Percentiles rank a stretch among this genome's conserved stretches.
Conservation (phyloP, 352 stramenopile genomes). For the Albugo candida region DNA sequence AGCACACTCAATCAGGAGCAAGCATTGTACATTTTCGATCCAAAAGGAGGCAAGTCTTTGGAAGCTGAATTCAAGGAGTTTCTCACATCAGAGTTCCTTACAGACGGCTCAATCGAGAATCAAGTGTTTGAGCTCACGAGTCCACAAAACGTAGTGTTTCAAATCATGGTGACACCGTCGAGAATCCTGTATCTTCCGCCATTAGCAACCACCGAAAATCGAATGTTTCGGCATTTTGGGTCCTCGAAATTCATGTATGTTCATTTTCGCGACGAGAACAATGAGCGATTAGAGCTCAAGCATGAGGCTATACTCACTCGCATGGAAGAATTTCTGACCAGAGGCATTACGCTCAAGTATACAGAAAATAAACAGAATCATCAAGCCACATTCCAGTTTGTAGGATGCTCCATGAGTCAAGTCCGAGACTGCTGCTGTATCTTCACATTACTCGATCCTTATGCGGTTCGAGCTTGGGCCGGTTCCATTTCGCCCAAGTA, state of each 20-base stretch:
- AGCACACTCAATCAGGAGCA: slow-evolving; percentile 20
- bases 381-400: slow-evolving; percentile 23
- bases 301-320: slow-evolving; percentile 15
- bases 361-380: slow-evolving; percentile 5
- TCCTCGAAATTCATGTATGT: slow-evolving; percentile 65
- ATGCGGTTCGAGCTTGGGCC: slow-evolving; percentile 28
- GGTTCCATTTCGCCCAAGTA: slow-evolving; percentile 30
- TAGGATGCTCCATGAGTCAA: slow-evolving; percentile 58
- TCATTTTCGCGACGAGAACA: slow-evolving; percentile 68
- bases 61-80: slow-evolving; percentile 17
- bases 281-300: slow-evolving; percentile 40
- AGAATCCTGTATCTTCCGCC: slow-evolving; percentile 41
- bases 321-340: slow-evolving; percentile 12
- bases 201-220: slow-evolving; percentile 28
- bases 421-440: slow-evolving; percentile 47
- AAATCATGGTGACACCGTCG: slow-evolving; percentile 43
- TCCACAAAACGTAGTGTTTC: slow-evolving; percentile 22
- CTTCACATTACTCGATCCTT: slow-evolving; percentile 40
- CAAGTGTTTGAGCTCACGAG: slow-evolving; percentile 1
- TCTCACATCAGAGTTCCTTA: slow-evolving; percentile 7
- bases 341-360: slow-evolving; percentile 9
- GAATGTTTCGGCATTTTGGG: slow-evolving; percentile 46
- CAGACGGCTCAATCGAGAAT: slow-evolving; percentile 13
- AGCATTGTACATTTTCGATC: slow-evolving; percentile 20
- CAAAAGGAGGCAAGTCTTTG: slow-evolving; percentile 9